Evolutionary conservation across 441 rosid species (phyloP), one percentile per base, ranked within the genome.

Genomic region (Croton setiger): DNA sequence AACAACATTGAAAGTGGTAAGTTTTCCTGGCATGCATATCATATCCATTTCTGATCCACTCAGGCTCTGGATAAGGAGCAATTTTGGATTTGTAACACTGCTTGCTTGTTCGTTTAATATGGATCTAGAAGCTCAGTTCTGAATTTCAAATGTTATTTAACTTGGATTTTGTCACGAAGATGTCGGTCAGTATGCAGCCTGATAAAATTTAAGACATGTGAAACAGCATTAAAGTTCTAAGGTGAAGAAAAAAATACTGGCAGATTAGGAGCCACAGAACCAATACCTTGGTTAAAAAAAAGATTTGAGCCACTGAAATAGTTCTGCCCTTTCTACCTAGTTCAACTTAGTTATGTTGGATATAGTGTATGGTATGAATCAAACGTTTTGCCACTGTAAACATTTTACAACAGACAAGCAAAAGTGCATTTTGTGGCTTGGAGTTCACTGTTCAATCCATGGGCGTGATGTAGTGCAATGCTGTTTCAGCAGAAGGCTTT

Each of bases 1-100:
- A 7, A 0, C 23, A 36, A 10, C 37, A 27, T n/a, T n/a, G 17
- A n/a, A 7, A 17, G 13, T 33, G 66, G 21, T 11, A 20, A 7
- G 0, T 13, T 63, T 14, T 27, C 6, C 41, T 4, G 74, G 74
- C 62, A 48, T 73, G 67, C 66, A 72, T 74, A 52, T 60, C 80
- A 5, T 76, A 70, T 49, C 36, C 59, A 11, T 23, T 78, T 64
- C 67, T 2, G 81, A 78, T 73, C 77, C 77, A 4, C 85, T 71
- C 78, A 80, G 69, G 52, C 79, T 56, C 60, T 59, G 76, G 81
- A 82, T 49, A 27, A 14, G 52, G 55, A 12, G 37, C 45, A 59
- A 49, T 58, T 33, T 39, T 53, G 23, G 57, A 9, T 9, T 66
- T 64, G 14, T 44, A 62, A 7, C 1, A 23, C 3, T 12, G 5